These are phyloP conservation scores for Jacaranda copaia DNA, from an alignment of 257 asterid genomes.

Conservation along the genomic window DNA sequence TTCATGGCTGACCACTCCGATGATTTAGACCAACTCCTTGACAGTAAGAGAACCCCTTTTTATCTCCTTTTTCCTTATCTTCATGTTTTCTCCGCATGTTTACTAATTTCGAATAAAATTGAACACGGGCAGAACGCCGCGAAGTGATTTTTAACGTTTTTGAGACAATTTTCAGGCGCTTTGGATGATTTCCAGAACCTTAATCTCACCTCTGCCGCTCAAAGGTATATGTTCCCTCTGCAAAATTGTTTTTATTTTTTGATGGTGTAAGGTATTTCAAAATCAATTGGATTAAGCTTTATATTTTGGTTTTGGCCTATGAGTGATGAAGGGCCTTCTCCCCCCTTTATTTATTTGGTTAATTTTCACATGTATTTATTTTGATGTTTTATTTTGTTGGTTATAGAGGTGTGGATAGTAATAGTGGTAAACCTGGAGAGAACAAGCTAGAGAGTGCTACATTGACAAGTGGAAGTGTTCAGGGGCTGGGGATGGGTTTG, in stretches of 20 bases:
- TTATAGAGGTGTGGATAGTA: conserved; percentile 52
- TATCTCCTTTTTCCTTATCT: not conserved
- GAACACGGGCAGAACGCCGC: not conserved
- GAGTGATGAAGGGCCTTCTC: conserved; percentile 17
- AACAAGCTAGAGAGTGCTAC: conserved; percentile 54
- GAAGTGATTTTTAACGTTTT: not conserved
- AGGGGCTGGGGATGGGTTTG: conserved; percentile 92
- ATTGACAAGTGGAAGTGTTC: conserved; percentile 57
- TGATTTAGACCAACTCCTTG: conserved; percentile 93
- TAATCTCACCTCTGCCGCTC: conserved; percentile 79
- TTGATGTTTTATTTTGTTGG: conserved; percentile 24
- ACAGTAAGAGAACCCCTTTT: conserved; percentile 60
- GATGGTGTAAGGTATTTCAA: conserved; percentile 21
- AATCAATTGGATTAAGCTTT: conserved; percentile 6
- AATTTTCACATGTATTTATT: not conserved
- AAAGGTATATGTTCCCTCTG: conserved; percentile 56
- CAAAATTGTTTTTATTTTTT: not conserved
- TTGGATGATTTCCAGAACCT: conserved; percentile 98
- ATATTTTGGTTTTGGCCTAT: conserved; percentile 6
- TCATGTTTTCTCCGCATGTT: not conserved
- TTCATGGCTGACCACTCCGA: conserved; percentile 84
- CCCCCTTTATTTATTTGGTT: not conserved
- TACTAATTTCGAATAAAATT: conserved; percentile 1
- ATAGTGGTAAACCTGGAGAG: conserved; percentile 42
- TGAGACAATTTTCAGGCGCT: conserved; percentile 73